Evolutionary conservation across 2,329 filamentous ascomycete species (phyloP).

Genomic region (Trichoderma hamatum): DNA sequence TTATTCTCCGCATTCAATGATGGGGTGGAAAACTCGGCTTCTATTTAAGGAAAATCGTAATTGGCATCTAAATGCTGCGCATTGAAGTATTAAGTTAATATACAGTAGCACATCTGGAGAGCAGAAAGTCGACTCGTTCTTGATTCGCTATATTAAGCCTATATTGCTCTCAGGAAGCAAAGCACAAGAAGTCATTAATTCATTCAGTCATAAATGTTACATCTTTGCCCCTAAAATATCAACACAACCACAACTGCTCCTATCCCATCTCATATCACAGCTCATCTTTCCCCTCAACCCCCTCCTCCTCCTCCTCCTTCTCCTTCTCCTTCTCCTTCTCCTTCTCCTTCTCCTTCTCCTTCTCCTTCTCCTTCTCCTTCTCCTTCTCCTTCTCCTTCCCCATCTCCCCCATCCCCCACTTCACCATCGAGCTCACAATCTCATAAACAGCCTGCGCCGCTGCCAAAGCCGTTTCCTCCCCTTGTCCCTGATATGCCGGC

Average conservation of each 20-base stretch:
- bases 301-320: conserved; percentile 33
- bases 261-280: conserved; percentile 35
- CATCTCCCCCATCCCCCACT: conserved; percentile 47
- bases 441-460: conserved; percentile 85
- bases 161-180: not conserved
- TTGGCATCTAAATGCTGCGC: rapidly evolving
- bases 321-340: conserved; percentile 46
- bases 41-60: not conserved
- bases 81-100: not conserved
- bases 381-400: conserved; percentile 32
- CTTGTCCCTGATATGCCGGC: conserved; percentile 78
- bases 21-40: not conserved
- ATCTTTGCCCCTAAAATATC: not conserved
- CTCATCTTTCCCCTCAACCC: conserved; percentile 43
- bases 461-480: conserved; percentile 80
- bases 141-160: not conserved
- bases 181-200: not conserved
- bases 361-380: conserved; percentile 38
- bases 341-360: conserved; percentile 33
- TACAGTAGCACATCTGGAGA: not conserved
- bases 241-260: not conserved
- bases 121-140: not conserved
- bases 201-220: not conserved
- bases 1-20: not conserved
- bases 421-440: conserved; percentile 76